Percentiles rank a stretch among this genome's conserved stretches.
Conservation (phyloP, 805 yeast species). For the Sungouiozyma intestinalis region DNA sequence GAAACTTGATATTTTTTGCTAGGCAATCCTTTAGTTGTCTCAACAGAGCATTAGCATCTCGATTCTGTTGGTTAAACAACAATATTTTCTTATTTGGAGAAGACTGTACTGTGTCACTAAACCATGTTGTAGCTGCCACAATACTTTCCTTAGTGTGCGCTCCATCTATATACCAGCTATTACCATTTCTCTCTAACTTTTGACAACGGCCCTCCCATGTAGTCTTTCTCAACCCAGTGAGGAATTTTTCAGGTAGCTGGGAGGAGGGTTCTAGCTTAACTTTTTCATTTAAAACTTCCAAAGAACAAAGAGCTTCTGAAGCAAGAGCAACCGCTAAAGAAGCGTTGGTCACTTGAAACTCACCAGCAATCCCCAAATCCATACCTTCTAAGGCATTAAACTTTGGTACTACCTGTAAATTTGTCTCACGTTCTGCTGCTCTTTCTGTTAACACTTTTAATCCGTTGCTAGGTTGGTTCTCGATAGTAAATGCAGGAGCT, state of each 20-base stretch:
- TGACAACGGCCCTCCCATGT: conserved; percentile 98
- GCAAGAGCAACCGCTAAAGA: conserved; percentile 73
- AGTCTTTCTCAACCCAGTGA: conserved; percentile 53
- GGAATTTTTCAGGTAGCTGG: conserved; percentile 38
- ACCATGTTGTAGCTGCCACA: conserved; percentile 77
- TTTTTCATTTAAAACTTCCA: conserved; percentile 33
- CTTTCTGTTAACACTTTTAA: conserved; percentile 48
- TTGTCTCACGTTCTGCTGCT: conserved; percentile 52
- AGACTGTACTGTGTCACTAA: conserved; percentile 25
- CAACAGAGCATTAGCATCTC: conserved; percentile 67
- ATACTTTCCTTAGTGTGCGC: conserved; percentile 92
- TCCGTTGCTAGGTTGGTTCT: conserved; percentile 45
- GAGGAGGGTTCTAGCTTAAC: conserved; percentile 7
- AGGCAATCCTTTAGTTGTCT: conserved; percentile 9
- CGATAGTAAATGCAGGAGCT: conserved; percentile 57
- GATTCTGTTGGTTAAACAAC: conserved; percentile 87
- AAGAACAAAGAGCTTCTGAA: conserved; percentile 42
- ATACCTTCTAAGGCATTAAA: conserved; percentile 30
- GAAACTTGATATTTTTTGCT: conserved; percentile 37
- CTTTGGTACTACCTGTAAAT: conserved; percentile 42
- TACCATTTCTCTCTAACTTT: conserved; percentile 36
- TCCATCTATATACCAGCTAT: conserved; percentile 85
- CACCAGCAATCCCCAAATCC: conserved; percentile 68
- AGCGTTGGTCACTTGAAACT: conserved; percentile 78
- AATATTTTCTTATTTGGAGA: conserved; percentile 36